Percentiles rank a stretch among this genome's conserved stretches.
These are phyloP conservation scores for Aspergillus vadensis DNA, from an alignment of 2,329 filamentous ascomycete genomes.

Conservation along the genomic window DNA sequence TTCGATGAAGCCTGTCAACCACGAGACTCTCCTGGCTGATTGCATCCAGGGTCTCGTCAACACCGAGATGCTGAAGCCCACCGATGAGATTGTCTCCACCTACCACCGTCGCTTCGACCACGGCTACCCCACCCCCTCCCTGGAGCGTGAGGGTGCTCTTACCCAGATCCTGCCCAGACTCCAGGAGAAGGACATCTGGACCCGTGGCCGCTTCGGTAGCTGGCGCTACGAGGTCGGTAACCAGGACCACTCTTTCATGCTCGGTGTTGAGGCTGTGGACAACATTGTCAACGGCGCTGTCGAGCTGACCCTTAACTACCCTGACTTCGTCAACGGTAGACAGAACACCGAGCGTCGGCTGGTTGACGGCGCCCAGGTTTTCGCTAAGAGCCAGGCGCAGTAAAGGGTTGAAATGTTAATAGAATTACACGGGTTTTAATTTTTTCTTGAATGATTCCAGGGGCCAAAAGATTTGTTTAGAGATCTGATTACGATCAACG, in stretches of 20 bases:
- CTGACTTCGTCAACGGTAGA: conserved; percentile 85
- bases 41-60: conserved; percentile 96
- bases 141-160: conserved; percentile 94
- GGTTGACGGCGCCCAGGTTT: conserved; percentile 62
- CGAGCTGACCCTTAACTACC: conserved; percentile 93
- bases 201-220: conserved; percentile 93
- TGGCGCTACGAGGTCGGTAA: conserved; percentile 98
- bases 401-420: conserved; percentile 27
- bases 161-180: conserved; percentile 91
- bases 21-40: conserved; percentile 80
- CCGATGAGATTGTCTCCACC: conserved; percentile 94
- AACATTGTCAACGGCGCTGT: conserved; percentile 85
- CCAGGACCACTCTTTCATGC: conserved; percentile 98
- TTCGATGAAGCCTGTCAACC: conserved; percentile 88
- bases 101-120: conserved; percentile 98
- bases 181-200: conserved; percentile 87
- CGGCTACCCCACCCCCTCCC: conserved; percentile 91
- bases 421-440: conserved; percentile 25
- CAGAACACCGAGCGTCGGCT: conserved; percentile 64
- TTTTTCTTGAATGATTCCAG: conserved; percentile 21
- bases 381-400: conserved; percentile 49
- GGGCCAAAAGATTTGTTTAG: conserved; percentile 21
- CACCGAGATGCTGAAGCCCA: conserved; percentile 90
- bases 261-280: conserved; percentile 91
- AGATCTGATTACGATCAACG: conserved; percentile 23